Evolutionary conservation across 2,329 filamentous ascomycete genomes (phyloP).

Genomic region (Coniochaeta pulveracea): DNA sequence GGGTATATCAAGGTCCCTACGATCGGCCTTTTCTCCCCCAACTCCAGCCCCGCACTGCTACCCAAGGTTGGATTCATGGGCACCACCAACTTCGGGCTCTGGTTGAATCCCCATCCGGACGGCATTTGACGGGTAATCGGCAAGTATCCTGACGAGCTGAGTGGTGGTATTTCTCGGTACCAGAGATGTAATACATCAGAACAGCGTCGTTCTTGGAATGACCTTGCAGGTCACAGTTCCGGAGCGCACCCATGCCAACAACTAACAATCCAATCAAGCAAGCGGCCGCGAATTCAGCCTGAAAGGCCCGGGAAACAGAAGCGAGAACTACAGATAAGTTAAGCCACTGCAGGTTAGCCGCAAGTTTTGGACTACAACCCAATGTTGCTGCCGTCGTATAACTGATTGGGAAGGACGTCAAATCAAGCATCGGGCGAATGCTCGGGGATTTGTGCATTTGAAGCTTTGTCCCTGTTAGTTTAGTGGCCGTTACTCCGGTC

Average conservation of each 20-base stretch:
- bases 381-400: neutral
- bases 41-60: neutral
- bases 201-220: too few relatives aligned
- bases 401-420: neutral
- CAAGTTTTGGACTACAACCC: conserved; percentile 2
- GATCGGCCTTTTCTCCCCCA: neutral
- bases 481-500: too few relatives aligned
- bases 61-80: too few relatives aligned
- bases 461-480: too few relatives aligned
- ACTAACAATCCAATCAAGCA: neutral
- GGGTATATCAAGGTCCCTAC: conserved; percentile 2
- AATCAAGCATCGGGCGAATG: conserved; percentile 4
- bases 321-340: neutral
- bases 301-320: neutral
- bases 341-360: conserved; percentile 3
- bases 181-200: too few relatives aligned
- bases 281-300: conserved; percentile 1
- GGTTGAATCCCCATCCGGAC: too few relatives aligned
- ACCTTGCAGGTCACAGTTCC: neutral
- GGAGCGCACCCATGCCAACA: neutral
- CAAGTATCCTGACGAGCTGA: neutral
- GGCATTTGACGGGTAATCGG: conserved; percentile 2
- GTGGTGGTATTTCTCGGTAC: neutral
- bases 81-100: too few relatives aligned
- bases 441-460: too few relatives aligned